These are phyloP conservation scores for Turnera subulata DNA, from an alignment of 345 rosid genomes.

Conservation along the genomic window DNA sequence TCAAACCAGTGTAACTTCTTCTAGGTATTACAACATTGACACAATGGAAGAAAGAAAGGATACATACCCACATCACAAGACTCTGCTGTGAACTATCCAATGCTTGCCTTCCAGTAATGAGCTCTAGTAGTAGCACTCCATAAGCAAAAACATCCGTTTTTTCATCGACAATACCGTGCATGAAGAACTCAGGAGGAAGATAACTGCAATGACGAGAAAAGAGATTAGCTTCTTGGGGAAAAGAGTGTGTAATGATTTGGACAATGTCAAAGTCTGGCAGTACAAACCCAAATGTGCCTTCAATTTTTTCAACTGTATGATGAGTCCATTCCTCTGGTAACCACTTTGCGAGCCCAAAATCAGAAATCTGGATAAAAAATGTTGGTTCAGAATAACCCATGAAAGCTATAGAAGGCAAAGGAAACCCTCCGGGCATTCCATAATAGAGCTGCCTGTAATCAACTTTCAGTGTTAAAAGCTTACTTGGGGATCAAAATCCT, in stretches of 20 bases:
- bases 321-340: conserved; percentile 92
- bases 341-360: conserved; percentile 97
- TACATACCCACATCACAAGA: conserved; percentile 88
- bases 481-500: conserved; percentile 87
- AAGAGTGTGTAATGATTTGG: not conserved
- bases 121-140: conserved; percentile 82
- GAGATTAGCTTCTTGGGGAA: conserved; percentile 2
- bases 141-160: conserved; percentile 88
- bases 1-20: not conserved
- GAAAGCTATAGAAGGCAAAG: not conserved
- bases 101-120: conserved; percentile 81
- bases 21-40: not conserved
- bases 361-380: conserved; percentile 65
- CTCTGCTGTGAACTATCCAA: conserved; percentile 70
- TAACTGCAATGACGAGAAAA: conserved; percentile 39
- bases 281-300: conserved; percentile 94
- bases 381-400: conserved; percentile 8
- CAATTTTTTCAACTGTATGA: conserved; percentile 68
- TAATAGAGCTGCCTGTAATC: not conserved
- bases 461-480: not conserved
- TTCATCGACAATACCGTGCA: conserved; percentile 92
- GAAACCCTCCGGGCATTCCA: too few relatives aligned
- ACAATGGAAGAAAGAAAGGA: conserved; percentile 7
- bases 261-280: conserved; percentile 6
- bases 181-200: conserved; percentile 90